These are phyloP conservation scores for Plasmodium adleri DNA, from an alignment of 169 alveolate species.

Conservation along the genomic window DNA sequence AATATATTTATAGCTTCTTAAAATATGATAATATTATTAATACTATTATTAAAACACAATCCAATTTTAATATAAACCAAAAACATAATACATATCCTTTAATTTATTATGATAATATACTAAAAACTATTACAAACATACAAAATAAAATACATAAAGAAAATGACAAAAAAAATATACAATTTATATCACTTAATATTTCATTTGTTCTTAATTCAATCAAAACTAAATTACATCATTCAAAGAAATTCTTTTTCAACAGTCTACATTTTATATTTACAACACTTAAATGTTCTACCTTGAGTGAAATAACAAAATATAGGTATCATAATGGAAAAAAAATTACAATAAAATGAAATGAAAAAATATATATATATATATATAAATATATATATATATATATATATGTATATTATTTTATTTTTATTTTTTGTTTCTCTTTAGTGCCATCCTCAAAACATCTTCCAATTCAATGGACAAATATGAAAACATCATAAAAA, in stretches of 20 bases:
- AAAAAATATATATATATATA: background rate
- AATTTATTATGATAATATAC: constrained; percentile 61
- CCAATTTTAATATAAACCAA: constrained; percentile 55
- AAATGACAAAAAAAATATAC: constrained; percentile 74
- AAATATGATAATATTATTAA: constrained; percentile 69
- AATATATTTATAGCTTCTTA: constrained; percentile 73
- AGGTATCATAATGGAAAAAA: constrained; percentile 10
- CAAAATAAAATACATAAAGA: constrained; percentile 70
- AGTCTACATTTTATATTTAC: constrained; percentile 69
- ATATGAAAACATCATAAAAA: constrained; percentile 73
- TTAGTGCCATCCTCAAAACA: constrained; percentile 48
- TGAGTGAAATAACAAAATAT: constrained; percentile 59
- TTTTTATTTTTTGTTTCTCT: background rate
- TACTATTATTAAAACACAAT: constrained; percentile 49
- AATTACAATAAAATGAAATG: background rate
- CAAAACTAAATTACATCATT: constrained; percentile 44
- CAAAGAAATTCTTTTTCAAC: constrained; percentile 65
- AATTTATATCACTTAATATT: constrained; percentile 57
- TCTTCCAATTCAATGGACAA: constrained; percentile 67
- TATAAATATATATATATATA: background rate
- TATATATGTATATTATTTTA: background rate
- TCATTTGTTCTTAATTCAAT: constrained; percentile 68
- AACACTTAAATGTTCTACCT: constrained; percentile 51
- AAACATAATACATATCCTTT: constrained; percentile 45
- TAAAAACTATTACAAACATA: constrained; percentile 57